Conservation (phyloP, 2,329 filamentous ascomycete genomes). For the Colletotrichum shisoi region DNA sequence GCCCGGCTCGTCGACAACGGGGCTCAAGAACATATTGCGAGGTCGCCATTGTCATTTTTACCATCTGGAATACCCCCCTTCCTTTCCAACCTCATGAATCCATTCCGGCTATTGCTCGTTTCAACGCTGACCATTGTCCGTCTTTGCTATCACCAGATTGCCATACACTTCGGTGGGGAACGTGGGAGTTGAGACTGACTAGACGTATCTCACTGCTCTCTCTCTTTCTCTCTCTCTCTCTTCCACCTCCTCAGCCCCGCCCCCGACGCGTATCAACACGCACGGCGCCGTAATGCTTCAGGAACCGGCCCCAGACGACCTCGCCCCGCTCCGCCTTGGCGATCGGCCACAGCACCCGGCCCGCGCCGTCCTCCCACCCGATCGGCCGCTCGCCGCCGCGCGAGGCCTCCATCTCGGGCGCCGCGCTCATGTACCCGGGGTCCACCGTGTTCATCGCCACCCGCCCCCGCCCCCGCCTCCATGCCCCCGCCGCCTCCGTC, state of each 20-base stretch:
- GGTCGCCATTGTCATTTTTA: no score
- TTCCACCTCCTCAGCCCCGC: background rate
- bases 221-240: no score
- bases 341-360: conserved; percentile 49
- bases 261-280: background rate
- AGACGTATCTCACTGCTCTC: no score
- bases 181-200: no score
- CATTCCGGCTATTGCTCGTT: no score
- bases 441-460: conserved; percentile 52
- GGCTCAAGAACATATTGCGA: no score
- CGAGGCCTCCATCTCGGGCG: conserved; percentile 44
- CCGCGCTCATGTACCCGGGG: conserved; percentile 51
- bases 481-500: conserved; percentile 47
- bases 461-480: conserved; percentile 43
- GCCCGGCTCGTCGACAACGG: no score
- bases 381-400: conserved; percentile 46
- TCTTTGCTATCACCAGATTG: no score
- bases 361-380: conserved; percentile 51
- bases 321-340: background rate
- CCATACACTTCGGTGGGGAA: no score
- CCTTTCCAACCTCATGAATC: no score
- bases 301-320: conserved; percentile 6
- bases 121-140: no score
- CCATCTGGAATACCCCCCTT: no score
- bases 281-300: conserved; percentile 12